Evolutionary conservation across 2,329 filamentous ascomycete genomes (phyloP).

Genomic region (Xylaria multiplex): DNA sequence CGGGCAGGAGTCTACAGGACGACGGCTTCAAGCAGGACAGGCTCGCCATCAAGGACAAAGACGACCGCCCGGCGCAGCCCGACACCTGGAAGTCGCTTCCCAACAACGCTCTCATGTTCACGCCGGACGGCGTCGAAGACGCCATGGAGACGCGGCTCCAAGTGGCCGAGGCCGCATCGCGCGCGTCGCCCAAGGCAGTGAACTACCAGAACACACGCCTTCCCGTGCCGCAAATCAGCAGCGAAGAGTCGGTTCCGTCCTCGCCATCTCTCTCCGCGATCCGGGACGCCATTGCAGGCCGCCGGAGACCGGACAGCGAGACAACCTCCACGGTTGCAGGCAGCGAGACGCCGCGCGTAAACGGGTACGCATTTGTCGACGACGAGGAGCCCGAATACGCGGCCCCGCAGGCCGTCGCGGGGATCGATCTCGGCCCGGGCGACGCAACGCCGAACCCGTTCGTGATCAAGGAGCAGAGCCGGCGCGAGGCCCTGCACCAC

Average conservation of each 20-base stretch:
- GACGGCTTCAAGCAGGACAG: constrained; percentile 68
- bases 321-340: constrained; percentile 68
- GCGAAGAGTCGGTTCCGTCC: constrained; percentile 63
- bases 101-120: constrained; percentile 89
- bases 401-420: constrained; percentile 49
- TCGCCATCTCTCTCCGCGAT: constrained; percentile 88
- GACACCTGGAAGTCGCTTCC: constrained; percentile 80
- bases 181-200: constrained; percentile 79
- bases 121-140: constrained; percentile 72
- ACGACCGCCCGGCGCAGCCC: constrained; percentile 78
- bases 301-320: constrained; percentile 68
- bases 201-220: constrained; percentile 86
- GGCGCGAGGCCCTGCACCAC: constrained; percentile 83
- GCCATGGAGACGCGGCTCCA: constrained; percentile 71
- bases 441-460: constrained; percentile 81
- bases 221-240: constrained; percentile 58
- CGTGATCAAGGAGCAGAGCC: constrained; percentile 76
- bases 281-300: constrained; percentile 83
- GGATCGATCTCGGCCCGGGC: constrained; percentile 67
- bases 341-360: constrained; percentile 86
- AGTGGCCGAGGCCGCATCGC: constrained; percentile 74
- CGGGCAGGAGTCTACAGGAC: constrained; percentile 58
- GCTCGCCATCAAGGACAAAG: constrained; percentile 72
- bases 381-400: constrained; percentile 72
- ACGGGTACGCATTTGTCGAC: constrained; percentile 94